Evolutionary conservation across 78 protist species (phyloP).

Genomic region (Tieghemostelium lacteum): DNA sequence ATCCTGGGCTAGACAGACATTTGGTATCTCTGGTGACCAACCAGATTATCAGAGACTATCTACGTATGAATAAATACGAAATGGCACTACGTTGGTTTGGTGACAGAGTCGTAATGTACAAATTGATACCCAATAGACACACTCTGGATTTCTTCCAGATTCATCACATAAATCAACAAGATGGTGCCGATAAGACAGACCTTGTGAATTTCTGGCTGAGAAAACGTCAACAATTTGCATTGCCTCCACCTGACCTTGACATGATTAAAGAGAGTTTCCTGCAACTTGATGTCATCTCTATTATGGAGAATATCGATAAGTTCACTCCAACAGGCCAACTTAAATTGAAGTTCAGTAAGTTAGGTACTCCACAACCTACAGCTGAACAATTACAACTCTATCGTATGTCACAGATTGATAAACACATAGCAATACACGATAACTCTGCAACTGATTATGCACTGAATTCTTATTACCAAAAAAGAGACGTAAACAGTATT

Average conservation of each 20-base stretch:
- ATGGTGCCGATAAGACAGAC: not conserved
- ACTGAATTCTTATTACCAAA: not conserved
- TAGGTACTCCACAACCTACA: not conserved
- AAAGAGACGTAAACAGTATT: not conserved
- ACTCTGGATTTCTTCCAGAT: not conserved
- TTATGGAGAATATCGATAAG: not conserved
- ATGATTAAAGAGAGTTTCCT: not conserved
- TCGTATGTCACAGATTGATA: not conserved
- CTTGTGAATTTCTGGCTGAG: not conserved
- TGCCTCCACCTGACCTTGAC: not conserved
- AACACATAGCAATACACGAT: not conserved
- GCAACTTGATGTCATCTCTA: not conserved
- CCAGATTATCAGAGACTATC: constrained; percentile 8
- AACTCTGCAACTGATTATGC: not conserved
- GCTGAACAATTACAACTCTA: not conserved
- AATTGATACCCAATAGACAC: not conserved
- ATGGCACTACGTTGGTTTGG: constrained; percentile 13
- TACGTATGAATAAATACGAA: not conserved
- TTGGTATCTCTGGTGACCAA: not conserved
- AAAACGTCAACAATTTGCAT: not conserved
- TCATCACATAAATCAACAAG: not conserved
- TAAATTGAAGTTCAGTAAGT: not conserved
- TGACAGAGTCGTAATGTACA: not conserved
- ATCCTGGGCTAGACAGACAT: not conserved
- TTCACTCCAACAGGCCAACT: not conserved